Evolutionary conservation across 202 grass and related monocot genomes (phyloP), one percentile per base, ranked within the genome.

Genomic region (Panicum hallii): DNA sequence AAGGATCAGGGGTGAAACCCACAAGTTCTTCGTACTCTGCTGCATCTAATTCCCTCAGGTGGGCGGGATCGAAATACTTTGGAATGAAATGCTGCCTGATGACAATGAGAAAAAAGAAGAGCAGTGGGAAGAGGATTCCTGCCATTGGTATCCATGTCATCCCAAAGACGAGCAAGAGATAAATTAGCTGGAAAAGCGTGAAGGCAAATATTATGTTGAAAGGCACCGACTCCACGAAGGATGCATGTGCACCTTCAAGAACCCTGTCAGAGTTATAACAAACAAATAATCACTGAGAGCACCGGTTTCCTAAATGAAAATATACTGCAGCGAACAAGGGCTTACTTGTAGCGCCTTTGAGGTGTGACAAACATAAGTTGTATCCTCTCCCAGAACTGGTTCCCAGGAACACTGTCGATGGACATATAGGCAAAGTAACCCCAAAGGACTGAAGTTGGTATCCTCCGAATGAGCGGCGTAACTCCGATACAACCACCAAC

Each of bases 351-450:
- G 53, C 92, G 90, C 11, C 90, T 89, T 53, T 88, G 55, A 78
- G 88, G 82, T 16, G 92, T 50, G 47, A 97, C 48, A 41, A 97
- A 93, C n/a, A 97, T 62, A 84, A 97, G 79, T 17, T 94, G 73
- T 54, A 88, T 85, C 83, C 92, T 91, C 67, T 97, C 95, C 88
- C 87, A 91, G 82, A 97, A 97, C 75, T 97, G 92, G 86, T 94
- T 97, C 66, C 94, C 92, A 28, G 94, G 94, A 61, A 97, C 82
- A 77, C 88, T 97, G 68, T 97, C 94, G 6, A 88, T 87, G 72
- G 92, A 93, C 92, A 97, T 97, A 69, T 97, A 97, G 34, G 90
- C 94, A 9, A 97, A 97, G 79, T 97, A 94, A 60, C 94, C 94
- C 94, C 94, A 97, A 19, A 97, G 90, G 16, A 94, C 92, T 26